phyloP scores from a whole-genome alignment of 805 yeast genomes.

The Candida sonorensis region DNA sequence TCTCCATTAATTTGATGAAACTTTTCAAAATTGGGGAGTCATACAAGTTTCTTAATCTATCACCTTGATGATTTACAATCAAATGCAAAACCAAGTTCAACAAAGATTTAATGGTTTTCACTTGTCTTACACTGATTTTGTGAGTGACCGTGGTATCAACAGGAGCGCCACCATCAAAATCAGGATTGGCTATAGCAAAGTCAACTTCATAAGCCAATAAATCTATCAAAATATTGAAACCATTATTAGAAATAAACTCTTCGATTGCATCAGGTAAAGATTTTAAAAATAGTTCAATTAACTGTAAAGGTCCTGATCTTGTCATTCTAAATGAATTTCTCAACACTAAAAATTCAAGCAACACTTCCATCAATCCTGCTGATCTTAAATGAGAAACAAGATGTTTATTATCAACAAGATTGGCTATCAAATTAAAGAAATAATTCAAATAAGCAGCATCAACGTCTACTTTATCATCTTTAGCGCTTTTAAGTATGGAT shows the following conservation, averaged over 20 bases:
- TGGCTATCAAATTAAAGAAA: conserved; percentile 56
- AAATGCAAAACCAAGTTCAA: conserved; percentile 59
- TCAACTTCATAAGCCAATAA: conserved; percentile 58
- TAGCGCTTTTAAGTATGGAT: conserved; percentile 46
- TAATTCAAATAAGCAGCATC: conserved; percentile 25
- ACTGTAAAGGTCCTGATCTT: conserved; percentile 55
- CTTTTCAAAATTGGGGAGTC: conserved; percentile 73
- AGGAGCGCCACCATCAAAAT: conserved; percentile 46
- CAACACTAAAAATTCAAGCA: conserved; percentile 53
- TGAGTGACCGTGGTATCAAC: conserved; percentile 45
- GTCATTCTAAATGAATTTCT: conserved; percentile 48
- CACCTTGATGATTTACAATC: conserved; percentile 72
- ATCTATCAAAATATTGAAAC: conserved; percentile 56
- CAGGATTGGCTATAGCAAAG: conserved; percentile 54
- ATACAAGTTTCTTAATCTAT: conserved; percentile 74
- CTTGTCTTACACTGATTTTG: conserved; percentile 51
- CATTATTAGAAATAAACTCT: conserved; percentile 60
- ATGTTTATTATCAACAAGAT: conserved; percentile 50
- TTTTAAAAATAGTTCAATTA: conserved; percentile 40
- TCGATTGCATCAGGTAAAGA: conserved; percentile 45
- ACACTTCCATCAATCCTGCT: conserved; percentile 68
- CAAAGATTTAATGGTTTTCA: conserved; percentile 49
- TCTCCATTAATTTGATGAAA: conserved; percentile 48
- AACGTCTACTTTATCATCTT: conserved; percentile 23
- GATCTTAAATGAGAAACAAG: conserved; percentile 52